These are phyloP conservation scores for Scopulariopsis brevicaulis DNA, from an alignment of 2,329 filamentous ascomycete species.

Conservation along the genomic window DNA sequence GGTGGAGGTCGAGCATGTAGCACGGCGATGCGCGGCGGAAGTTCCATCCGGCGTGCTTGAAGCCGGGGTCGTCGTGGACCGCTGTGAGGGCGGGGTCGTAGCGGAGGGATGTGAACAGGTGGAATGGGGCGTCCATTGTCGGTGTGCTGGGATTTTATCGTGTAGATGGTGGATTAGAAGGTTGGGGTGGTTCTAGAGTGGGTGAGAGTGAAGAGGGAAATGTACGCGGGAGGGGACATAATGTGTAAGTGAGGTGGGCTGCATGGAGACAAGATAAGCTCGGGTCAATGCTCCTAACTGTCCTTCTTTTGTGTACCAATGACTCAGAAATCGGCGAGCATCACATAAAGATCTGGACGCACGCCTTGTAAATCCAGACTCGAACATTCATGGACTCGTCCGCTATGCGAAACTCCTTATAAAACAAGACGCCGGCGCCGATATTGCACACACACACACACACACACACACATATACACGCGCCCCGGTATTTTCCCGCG, in stretches of 20 bases:
- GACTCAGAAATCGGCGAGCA: not conserved
- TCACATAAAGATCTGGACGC: not conserved
- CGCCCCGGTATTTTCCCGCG: not conserved
- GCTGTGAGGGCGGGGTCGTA: slow-evolving; percentile 50
- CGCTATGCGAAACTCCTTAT: not conserved
- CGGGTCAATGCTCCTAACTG: not conserved
- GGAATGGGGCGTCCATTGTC: slow-evolving; percentile 33
- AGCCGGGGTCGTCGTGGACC: slow-evolving; percentile 23
- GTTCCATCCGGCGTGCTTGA: slow-evolving; percentile 38
- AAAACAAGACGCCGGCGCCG: not conserved
- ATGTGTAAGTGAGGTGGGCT: not conserved
- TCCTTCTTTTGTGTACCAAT: too few relatives aligned
- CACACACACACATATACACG: too few relatives aligned
- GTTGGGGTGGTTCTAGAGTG: not conserved
- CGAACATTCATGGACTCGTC: not conserved
- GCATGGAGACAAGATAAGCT: not conserved
- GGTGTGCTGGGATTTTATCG: not conserved
- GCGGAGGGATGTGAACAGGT: slow-evolving; percentile 60
- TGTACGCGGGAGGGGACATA: too few relatives aligned
- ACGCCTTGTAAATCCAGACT: not conserved
- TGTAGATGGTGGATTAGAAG: not conserved
- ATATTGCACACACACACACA: too few relatives aligned
- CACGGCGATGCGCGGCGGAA: slow-evolving; percentile 43
- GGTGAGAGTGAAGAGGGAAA: too few relatives aligned
- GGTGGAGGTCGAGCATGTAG: slow-evolving; percentile 72